Conservation (phyloP, 2,329 filamentous ascomycete genomes). For the Xylariaceae sp. region DNA sequence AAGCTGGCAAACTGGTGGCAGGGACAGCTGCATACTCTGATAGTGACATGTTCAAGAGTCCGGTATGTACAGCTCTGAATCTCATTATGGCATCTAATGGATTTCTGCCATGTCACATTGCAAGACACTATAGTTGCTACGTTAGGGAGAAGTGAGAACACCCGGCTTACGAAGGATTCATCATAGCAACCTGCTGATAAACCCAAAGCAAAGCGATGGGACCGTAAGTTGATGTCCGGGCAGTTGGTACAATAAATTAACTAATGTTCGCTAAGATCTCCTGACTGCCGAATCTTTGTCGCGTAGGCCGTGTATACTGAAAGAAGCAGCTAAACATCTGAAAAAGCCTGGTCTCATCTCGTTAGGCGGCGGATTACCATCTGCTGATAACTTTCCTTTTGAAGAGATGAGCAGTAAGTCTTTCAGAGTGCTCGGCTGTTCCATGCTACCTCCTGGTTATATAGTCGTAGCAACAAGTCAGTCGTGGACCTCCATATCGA, state of each 20-base stretch:
- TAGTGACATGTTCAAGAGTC: slow-evolving; percentile 80
- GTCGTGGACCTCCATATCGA: no score
- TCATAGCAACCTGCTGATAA: slow-evolving; percentile 52
- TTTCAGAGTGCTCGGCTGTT: not conserved
- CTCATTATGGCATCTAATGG: not conserved
- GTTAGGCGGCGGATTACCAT: slow-evolving; percentile 87
- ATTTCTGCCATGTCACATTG: no score
- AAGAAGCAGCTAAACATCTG: slow-evolving; percentile 75
- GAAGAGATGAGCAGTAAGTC: slow-evolving; percentile 58
- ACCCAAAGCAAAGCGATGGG: slow-evolving; percentile 78
- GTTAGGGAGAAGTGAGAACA: no score
- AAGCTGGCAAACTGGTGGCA: slow-evolving; percentile 69
- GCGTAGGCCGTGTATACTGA: slow-evolving; percentile 69
- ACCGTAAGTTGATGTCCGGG: slow-evolving; percentile 58
- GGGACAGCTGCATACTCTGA: slow-evolving; percentile 74
- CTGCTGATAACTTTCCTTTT: slow-evolving; percentile 89
- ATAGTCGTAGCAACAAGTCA: no score
- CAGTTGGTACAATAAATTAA: not conserved
- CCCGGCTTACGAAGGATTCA: slow-evolving; percentile 22
- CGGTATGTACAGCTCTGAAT: slow-evolving; percentile 43
- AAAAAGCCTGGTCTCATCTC: slow-evolving; percentile 84
- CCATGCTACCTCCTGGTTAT: no score
- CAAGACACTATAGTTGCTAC: no score
- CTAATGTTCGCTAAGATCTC: slow-evolving; percentile 41
- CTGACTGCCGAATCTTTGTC: slow-evolving; percentile 62